Base-by-base conservation (phyloP, 805 yeast genomes). In the Saturnispora dispora region DNA sequence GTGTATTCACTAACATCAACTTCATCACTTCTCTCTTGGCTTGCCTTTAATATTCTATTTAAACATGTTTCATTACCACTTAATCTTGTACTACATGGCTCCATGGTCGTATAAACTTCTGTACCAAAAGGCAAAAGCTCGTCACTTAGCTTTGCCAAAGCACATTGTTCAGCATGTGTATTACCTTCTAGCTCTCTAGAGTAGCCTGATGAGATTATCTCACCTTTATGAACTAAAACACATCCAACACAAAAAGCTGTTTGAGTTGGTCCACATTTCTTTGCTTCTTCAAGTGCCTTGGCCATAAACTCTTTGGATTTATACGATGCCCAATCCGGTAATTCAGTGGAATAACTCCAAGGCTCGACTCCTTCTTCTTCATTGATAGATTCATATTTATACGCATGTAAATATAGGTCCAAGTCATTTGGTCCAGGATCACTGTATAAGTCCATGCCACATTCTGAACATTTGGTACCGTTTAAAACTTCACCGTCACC, bases 91-190 rank as follows among this genome's bases (percentile, higher is more conserved):
- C 95, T 82, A 63, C 99, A 93, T 1, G 99, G 99, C 63, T 93
- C 99, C 98, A 93, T 93, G 0, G 97, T 88, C 0, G 98, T 91
- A 65, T 87, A 93, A 11, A 93, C 66, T 37, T 85, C 87, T 0
- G 93, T 79, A 0, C 96, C 96, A 8, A 59, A 62, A 0, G 96
- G 96, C 10, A 71, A 71, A 1, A 67, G 63, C 37, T 66, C 58
- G 6, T 62, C 58, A 52, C 73, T 79, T 58, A 82, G 84, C 65
- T 93, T 93, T 32, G 82, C 85, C 52, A 93, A 63, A 0, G 96
- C 96, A 71, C 95, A 85, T 64, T 93, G 96, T 61, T 93, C 99
- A 3, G 99, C 99, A 65, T 91, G 99, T 0, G 99, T 91, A 66
- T 91, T 93, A 0, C 98, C 99, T 18, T 84, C 86, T 2, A 90